Base-by-base conservation (phyloP, 257 asterid species). In the Fraxinus americana region DNA sequence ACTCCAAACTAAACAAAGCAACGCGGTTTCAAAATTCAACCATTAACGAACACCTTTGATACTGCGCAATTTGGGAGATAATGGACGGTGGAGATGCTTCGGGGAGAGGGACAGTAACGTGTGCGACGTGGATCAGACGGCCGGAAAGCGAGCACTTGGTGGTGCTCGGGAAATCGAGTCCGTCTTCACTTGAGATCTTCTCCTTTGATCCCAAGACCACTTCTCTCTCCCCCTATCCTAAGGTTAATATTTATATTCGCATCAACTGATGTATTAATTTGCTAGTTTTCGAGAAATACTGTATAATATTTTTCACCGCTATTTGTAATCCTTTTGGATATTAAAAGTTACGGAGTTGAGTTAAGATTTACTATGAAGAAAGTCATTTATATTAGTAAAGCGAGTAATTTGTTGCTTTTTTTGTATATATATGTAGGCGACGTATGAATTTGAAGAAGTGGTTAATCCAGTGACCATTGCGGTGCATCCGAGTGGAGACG, bases 41-140 rank as follows among this genome's bases (percentile, higher is more conserved):
- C 48, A 74, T 74, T 43, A 74, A 78, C 79, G 78, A 74, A 59
- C 76, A 43, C 71, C 7, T 32, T 36, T 74, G 41, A 29, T 52
- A 27, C 48, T 70, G 43, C 76, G 32, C 30, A 19, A 27, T 27
- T 27, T 7, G 72, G 43, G 74, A 68, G 67, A 21, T 35, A 74
- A 73, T 91, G 98, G 96, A 85, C 80, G 91, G 88, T 34, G 85
- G 82, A 48, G 94, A 91, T 85, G 88, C 86, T 61, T 74, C 90
- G 79, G 90, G 78, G 39, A 65, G 80, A 65, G 94, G 94, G 75
- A 87, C 85, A 66, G 97, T 90, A 80, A 88, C 90, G 38, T 89
- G 92, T 75, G 89, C 97, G 63, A 78, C 94, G 79, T 96, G 99
- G 99, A 93, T 96, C 80, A 87, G 91, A 80, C 90, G 99, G 86